Evolutionary conservation across 2,329 filamentous ascomycete genomes (phyloP), one percentile per base, ranked within the genome.

Genomic region (Cladosporium sp.): DNA sequence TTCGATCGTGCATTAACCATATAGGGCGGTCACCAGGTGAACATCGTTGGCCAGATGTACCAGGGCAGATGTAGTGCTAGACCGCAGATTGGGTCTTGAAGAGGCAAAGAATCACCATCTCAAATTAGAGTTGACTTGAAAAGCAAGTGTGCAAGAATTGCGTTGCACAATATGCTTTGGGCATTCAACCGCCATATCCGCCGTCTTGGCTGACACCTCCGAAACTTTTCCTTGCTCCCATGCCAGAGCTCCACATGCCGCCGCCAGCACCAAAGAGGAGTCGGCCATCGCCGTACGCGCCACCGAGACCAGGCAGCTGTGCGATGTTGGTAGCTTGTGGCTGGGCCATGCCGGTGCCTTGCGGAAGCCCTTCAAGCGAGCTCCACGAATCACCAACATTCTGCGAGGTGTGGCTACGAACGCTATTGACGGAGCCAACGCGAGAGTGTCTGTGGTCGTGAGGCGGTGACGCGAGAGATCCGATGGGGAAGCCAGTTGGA

Each of bases 361-460:
- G 65, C 58, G 12, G 64, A 56, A 39, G 65, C 57, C 47, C 55
- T 25, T 67, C 65, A 6, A 61, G 37, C 9, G 62, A 61, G 12
- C 58, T 62, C 65, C 65, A 69, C 8, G 64, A 63, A 37, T 68
- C 65, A n/a, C 59, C 61, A 9, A 60, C 57, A 37, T 62, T 63
- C 61, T 66, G 60, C 56, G 68, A 71, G n/a, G 58, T 61, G 12
- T 59, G 63, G 56, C 74, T 76, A 58, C 73, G 70, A 49, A 73
- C 64, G 40, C 75, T 77, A 62, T 70, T 73, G 15, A 68, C 67
- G 56, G 77, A 79, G 51, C 72, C 72, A n/a, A 72, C 72, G 40
- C 77, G 75, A 15, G 74, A 73, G 61, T 78, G 75, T 3, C 71
- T 69, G 37, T 53, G 58, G 17, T 42, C 44, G 10, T 59, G 58